phyloP scores from a whole-genome alignment of 345 rosid genomes.

The Gynandropsis gynandra region DNA sequence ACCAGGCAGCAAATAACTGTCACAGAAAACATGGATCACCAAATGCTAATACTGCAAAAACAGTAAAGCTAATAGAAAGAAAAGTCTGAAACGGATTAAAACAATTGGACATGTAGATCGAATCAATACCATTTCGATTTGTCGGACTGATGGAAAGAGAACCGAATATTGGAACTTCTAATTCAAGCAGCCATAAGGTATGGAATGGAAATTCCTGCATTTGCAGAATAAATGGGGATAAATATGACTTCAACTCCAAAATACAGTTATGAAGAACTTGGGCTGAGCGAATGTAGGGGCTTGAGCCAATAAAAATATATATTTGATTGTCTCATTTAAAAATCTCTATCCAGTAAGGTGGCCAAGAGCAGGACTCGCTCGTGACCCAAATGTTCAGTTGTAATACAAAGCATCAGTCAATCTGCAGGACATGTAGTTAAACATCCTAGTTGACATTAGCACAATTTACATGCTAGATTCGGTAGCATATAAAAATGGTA shows the following conservation, averaged over 20 bases:
- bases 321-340: slow-evolving; percentile 9
- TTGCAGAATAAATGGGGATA: slow-evolving; percentile 4
- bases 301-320: slow-evolving; percentile 10
- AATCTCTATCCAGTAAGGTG: slow-evolving; percentile 12
- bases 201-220: slow-evolving; percentile 62
- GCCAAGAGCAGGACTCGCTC: not conserved
- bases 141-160: slow-evolving; percentile 49
- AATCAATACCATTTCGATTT: slow-evolving; percentile 42
- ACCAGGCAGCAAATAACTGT: slow-evolving; percentile 93
- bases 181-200: slow-evolving; percentile 61
- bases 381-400: slow-evolving; percentile 6
- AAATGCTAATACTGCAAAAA: slow-evolving; percentile 6
- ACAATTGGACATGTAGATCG: slow-evolving; percentile 1
- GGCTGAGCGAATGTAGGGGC: too few relatives aligned
- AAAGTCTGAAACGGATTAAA: not conserved
- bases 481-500: not conserved
- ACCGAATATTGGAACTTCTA: slow-evolving; percentile 77
- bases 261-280: not conserved
- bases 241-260: slow-evolving; percentile 7
- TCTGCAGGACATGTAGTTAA: too few relatives aligned
- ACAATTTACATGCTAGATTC: too few relatives aligned
- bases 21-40: slow-evolving; percentile 12
- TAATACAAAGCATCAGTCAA: slow-evolving; percentile 5
- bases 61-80: not conserved
- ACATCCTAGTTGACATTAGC: too few relatives aligned